Evolutionary conservation across 306 rosid species (phyloP).

Genomic region (Cucumis hystrix): DNA sequence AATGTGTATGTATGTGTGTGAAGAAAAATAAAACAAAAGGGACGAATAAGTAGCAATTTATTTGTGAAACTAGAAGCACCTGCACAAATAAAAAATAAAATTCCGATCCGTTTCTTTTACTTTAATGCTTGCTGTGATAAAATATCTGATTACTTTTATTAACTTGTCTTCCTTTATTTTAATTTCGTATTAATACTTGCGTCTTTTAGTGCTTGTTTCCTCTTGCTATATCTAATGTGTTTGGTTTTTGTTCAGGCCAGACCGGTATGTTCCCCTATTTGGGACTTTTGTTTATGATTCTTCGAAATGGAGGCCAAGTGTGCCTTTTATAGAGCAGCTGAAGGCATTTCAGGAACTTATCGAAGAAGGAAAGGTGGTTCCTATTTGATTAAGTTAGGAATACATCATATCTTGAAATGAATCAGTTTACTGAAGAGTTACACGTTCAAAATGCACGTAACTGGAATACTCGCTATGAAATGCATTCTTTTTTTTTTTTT

Average conservation of each 20-base stretch:
- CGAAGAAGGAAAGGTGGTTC: slow-evolving; percentile 79
- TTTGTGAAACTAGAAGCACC: not conserved
- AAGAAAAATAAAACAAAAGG: not conserved
- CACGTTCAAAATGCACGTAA: not conserved
- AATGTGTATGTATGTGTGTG: too few relatives aligned
- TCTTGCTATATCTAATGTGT: not conserved
- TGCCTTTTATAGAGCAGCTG: slow-evolving; percentile 84
- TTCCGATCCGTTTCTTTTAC: not conserved
- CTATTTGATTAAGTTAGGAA: not conserved
- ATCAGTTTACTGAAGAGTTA: not conserved
- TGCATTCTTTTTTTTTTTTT: not conserved
- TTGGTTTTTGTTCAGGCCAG: slow-evolving; percentile 57
- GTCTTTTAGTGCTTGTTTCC: not conserved
- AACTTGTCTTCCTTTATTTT: not conserved
- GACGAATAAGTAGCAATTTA: not conserved
- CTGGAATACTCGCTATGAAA: not conserved
- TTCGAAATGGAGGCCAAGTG: slow-evolving; percentile 84
- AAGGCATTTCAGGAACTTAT: slow-evolving; percentile 80
- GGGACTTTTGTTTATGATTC: slow-evolving; percentile 53
- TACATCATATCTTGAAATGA: not conserved
- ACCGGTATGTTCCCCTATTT: slow-evolving; percentile 65
- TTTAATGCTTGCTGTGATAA: not conserved
- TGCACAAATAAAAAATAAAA: not conserved
- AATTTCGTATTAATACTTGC: not conserved
- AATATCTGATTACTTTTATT: not conserved